Percentiles rank a stretch among this genome's conserved stretches.
Evolutionary conservation across 257 asterid species (phyloP).

Genomic region (Linaria vulgaris): DNA sequence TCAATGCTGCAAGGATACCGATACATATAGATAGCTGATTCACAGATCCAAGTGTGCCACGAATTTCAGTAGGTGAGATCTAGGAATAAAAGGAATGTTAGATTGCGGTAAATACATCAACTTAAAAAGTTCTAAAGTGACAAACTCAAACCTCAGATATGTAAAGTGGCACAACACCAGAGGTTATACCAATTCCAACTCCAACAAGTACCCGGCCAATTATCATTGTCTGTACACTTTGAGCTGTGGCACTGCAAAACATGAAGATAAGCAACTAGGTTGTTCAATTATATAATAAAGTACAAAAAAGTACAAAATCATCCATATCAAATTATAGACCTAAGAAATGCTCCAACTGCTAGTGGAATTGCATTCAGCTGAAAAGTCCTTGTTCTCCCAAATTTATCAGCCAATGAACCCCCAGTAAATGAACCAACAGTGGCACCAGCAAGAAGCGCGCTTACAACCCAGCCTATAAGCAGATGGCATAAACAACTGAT

Average conservation of each 20-base stretch:
- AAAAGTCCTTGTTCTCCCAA: slow-evolving; percentile 92
- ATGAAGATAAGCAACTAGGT: slow-evolving; percentile 20
- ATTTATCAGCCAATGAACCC: slow-evolving; percentile 89
- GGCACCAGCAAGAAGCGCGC: slow-evolving; percentile 96
- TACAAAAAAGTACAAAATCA: slow-evolving; percentile 9
- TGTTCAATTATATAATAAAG: slow-evolving; percentile 16
- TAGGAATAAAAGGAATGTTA: slow-evolving; percentile 34
- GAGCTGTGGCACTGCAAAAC: slow-evolving; percentile 70
- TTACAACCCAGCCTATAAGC: slow-evolving; percentile 85
- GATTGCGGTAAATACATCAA: slow-evolving; percentile 23
- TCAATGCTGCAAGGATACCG: slow-evolving; percentile 90
- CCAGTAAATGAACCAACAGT: slow-evolving; percentile 96
- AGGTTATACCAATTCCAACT: slow-evolving; percentile 89
- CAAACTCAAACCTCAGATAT: slow-evolving; percentile 76
- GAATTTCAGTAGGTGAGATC: slow-evolving; percentile 96
- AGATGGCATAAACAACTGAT: slow-evolving; percentile 21
- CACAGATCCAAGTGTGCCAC: slow-evolving; percentile 93
- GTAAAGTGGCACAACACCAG: slow-evolving; percentile 97
- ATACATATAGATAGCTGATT: slow-evolving; percentile 87
- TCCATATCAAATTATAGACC: slow-evolving; percentile 49
- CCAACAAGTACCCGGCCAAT: slow-evolving; percentile 88
- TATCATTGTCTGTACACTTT: slow-evolving; percentile 74
- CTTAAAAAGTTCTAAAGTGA: slow-evolving; percentile 1
- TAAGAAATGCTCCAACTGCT: slow-evolving; percentile 78
- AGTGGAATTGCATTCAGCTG: slow-evolving; percentile 89